Evolutionary conservation across 495 filamentous ascomycete species (phyloP), one percentile per base, ranked within the genome.

Genomic region (Aspergillus egyptiacus): DNA sequence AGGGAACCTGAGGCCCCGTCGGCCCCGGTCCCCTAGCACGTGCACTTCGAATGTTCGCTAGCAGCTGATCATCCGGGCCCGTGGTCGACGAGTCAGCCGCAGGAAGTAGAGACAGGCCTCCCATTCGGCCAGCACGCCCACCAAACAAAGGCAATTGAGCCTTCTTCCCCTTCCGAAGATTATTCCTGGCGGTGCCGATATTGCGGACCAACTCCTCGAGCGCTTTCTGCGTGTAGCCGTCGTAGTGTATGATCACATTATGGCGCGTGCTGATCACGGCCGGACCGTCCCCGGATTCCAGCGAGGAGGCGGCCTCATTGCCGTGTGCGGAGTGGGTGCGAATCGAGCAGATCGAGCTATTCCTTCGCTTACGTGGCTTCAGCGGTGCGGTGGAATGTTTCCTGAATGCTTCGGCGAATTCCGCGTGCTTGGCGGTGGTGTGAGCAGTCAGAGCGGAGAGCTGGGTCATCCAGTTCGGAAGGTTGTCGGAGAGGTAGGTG

Each of bases 211-310:
- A 69, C 39, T 80, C 72, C 60, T 95, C 89, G 49, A 96, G 87
- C 5, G 79, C 75, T 27, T 80, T 77, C 60, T 96, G 90, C 9
- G 89, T 84, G 48, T 87, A 81, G 56, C 86, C 86, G 61, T 96
- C 89, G 63, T 95, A 96, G 62, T 90, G 86, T 33, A 96, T 85
- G 22, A 91, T 82, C 46, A 94, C 81, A 78, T 89, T 89, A 51
- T 79, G 81, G 46, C 86, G 78, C 10, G 79, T 83, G 46, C 87
- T 82, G 61, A 84, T 87, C 18, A 73, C 72, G 20, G 50, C 13
- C 6, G 60, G 73, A 35, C 58, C 79, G 48, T 56, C 60, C 7
- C 40, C 50, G 9, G 69, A 72, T 28, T 58, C 59, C 28, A 56
- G 49, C 5, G 61, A 46, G 17, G 58, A 55, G 42, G 2, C n/a